phyloP scores from a whole-genome alignment of 208 protist species.

The Wallacemonas collosoma region DNA sequence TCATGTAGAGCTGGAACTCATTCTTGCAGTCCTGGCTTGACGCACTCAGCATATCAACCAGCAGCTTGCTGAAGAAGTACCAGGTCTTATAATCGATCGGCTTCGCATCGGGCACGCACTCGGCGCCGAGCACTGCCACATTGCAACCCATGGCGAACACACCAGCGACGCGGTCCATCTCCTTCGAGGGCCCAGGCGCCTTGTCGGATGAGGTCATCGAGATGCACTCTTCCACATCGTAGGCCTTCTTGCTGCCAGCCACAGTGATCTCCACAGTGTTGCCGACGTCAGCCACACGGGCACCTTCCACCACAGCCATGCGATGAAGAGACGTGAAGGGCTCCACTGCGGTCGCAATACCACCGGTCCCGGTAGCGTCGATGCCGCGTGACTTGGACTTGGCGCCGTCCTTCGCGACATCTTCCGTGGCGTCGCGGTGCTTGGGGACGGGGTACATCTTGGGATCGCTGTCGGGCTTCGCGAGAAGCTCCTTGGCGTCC shows the following conservation, averaged over 20 bases:
- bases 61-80: slow-evolving; percentile 37
- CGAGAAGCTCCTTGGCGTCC: slow-evolving; percentile 45
- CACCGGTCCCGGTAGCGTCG: not conserved
- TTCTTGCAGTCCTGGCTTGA: slow-evolving; percentile 18
- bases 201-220: slow-evolving; percentile 11
- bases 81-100: slow-evolving; percentile 47
- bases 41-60: slow-evolving; percentile 25
- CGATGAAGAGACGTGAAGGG: slow-evolving; percentile 55
- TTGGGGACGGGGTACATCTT: slow-evolving; percentile 40
- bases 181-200: slow-evolving; percentile 28
- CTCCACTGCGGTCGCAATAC: not conserved
- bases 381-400: slow-evolving; percentile 10
- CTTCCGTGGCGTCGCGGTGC: slow-evolving; percentile 12
- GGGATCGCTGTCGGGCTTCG: slow-evolving; percentile 33
- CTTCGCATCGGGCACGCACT: slow-evolving; percentile 30
- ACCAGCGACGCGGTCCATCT: slow-evolving; percentile 39
- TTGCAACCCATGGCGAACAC: slow-evolving; percentile 46
- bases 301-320: slow-evolving; percentile 42
- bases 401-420: slow-evolving; percentile 4
- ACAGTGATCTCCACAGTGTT: slow-evolving; percentile 46
- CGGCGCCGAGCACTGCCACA: slow-evolving; percentile 45
- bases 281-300: slow-evolving; percentile 20
- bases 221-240: slow-evolving; percentile 63
- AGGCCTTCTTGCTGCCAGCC: slow-evolving; percentile 40
- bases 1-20: slow-evolving; percentile 51